phyloP scores from a whole-genome alignment of 2,329 filamentous ascomycete genomes.

The Paecilomyces sp. region DNA sequence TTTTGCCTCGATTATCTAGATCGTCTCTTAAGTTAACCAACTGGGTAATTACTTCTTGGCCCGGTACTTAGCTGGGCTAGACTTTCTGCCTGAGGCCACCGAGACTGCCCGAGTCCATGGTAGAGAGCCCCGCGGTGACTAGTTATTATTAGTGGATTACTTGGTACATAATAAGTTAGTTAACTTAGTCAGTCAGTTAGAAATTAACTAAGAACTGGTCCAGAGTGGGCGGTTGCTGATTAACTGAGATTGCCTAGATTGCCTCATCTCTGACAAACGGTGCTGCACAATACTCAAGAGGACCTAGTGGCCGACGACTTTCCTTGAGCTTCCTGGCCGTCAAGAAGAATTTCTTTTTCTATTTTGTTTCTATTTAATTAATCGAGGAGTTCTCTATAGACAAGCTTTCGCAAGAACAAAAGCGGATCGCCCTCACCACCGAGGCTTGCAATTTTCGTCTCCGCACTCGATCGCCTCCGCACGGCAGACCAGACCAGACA shows the following conservation, averaged over 20 bases:
- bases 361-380: background rate
- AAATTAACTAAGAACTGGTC: background rate
- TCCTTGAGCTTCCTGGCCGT: background rate
- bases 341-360: background rate
- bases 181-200: too few species aligned
- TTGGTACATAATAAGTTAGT: too few species aligned
- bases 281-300: background rate
- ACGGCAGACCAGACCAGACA: background rate
- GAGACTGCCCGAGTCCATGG: too few species aligned
- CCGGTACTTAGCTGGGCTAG: too few species aligned
- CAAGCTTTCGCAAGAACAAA: background rate
- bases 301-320: background rate
- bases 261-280: background rate
- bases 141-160: too few species aligned
- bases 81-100: background rate
- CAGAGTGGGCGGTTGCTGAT: background rate
- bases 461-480: conserved; percentile 1
- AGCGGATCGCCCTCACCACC: background rate
- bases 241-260: conserved; percentile 1
- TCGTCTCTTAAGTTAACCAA: too few species aligned
- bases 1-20: too few species aligned
- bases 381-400: background rate
- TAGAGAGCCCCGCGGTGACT: too few species aligned
- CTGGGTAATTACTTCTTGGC: background rate
- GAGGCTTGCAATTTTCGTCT: background rate